phyloP scores from a whole-genome alignment of 768 basidiomycete genomes.

The Boletus vinaceobasis region DNA sequence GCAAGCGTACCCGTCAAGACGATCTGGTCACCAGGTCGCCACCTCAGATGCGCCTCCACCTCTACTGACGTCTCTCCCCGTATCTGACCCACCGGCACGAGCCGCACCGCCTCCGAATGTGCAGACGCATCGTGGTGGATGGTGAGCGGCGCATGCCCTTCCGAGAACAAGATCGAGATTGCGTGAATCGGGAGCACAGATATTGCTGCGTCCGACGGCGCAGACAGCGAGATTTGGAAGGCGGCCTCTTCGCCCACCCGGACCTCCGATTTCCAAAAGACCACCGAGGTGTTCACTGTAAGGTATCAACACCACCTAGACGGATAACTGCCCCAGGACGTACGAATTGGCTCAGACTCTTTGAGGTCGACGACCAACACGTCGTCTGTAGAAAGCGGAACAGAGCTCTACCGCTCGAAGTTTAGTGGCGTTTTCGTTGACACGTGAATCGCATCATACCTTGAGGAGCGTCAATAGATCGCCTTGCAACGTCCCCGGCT shows the following conservation, averaged over 20 bases:
- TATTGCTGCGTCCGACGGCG: conserved; percentile 47
- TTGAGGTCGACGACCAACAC: conserved; percentile 59
- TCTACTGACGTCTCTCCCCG: conserved; percentile 32
- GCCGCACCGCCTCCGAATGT: conserved; percentile 13
- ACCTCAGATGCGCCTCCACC: conserved; percentile 48
- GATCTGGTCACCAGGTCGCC: conserved; percentile 50
- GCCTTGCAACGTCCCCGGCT: conserved; percentile 53
- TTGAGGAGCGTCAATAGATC: conserved; percentile 71
- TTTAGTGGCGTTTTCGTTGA: not conserved
- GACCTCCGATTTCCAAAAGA: conserved; percentile 70
- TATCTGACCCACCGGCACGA: conserved; percentile 46
- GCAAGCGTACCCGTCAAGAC: conserved; percentile 61
- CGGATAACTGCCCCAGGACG: conserved; percentile 21
- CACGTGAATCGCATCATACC: conserved; percentile 38
- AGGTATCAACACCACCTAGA: conserved; percentile 3
- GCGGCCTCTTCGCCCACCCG: conserved; percentile 58
- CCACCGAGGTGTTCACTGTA: conserved; percentile 59
- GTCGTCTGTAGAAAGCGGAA: conserved; percentile 56
- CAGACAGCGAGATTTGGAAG: conserved; percentile 70
- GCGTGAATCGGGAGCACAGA: conserved; percentile 59
- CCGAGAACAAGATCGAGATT: conserved; percentile 58
- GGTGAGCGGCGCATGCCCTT: conserved; percentile 44
- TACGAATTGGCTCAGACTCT: conserved; percentile 64
- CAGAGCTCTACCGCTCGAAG: conserved; percentile 54
- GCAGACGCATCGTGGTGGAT: conserved; percentile 42